Evolutionary conservation across 1,139 yeast genomes (phyloP), one percentile per base, ranked within the genome.

Genomic region (Suhomyces bokatorum): DNA sequence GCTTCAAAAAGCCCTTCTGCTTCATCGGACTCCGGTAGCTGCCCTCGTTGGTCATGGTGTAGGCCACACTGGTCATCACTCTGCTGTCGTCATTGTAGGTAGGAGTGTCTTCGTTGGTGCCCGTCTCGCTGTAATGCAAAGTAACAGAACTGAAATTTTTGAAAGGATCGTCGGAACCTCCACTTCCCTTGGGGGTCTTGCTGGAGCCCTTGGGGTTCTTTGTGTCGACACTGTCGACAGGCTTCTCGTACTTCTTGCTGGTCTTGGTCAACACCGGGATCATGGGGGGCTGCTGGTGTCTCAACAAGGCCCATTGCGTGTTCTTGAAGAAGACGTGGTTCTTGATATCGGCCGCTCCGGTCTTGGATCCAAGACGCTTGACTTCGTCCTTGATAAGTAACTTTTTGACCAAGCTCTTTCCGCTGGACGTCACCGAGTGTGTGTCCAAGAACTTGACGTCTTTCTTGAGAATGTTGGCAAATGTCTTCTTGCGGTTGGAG

Each of bases 251-350:
- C 43, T 63, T 60, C 48, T 62, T 80, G 39, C 73, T 66, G 11
- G 54, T 44, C 49, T 83, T 82, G 13, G 91, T 83, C 45, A 90
- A 76, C 0, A 86, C 86, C 0, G 99, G 99, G 24, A 93, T 83
- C 83, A 93, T 85, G 11, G 99, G 99, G 1, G 99, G 98, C 47
- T 85, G 85, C 59, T 86, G 95, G 64, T 93, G 88, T 54, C 99
- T 77, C 49, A 93, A 71, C 50, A 93, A 70, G 0, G 99, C 98
- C 99, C 99, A 93, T 60, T 90, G 96, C 1, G 90, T 84, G 56
- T 75, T 85, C 60, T 90, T 91, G 73, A 93, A 93, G 57, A 90
- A 95, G 0, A 87, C 83, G 63, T 95, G 99, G 47, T 80, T 82
- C 60, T 93, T 93, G 44, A 93, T 81, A 58, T 93, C 99, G 1